Percentiles rank a stretch among this genome's conserved stretches.
These are phyloP conservation scores for Nakazawaea holstii DNA, from an alignment of 805 yeast genomes.

Conservation along the genomic window DNA sequence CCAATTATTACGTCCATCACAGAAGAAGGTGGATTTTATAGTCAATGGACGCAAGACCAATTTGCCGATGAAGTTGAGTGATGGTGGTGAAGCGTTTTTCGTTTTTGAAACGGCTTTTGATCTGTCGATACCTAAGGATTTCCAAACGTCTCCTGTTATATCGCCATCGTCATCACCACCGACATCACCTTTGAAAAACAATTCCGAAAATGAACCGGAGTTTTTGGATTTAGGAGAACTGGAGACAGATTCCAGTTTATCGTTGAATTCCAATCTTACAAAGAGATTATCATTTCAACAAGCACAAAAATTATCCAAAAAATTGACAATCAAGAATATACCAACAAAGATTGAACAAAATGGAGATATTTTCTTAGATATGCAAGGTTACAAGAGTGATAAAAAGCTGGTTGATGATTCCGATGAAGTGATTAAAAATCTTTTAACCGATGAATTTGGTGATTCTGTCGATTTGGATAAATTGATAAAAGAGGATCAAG, in stretches of 20 bases:
- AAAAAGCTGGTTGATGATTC: slow-evolving; percentile 71
- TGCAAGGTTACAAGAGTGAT: slow-evolving; percentile 93
- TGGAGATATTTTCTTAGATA: slow-evolving; percentile 87
- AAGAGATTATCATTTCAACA: slow-evolving; percentile 10
- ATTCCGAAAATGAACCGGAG: slow-evolving; percentile 36
- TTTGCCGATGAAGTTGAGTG: slow-evolving; percentile 94
- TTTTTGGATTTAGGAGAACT: slow-evolving; percentile 41
- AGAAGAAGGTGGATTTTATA: slow-evolving; percentile 84
- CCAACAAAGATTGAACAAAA: slow-evolving; percentile 84
- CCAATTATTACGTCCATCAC: slow-evolving; percentile 87
- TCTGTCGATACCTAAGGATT: slow-evolving; percentile 64
- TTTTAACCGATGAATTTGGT: slow-evolving; percentile 74
- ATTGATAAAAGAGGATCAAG: slow-evolving; percentile 50
- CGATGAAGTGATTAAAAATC: slow-evolving; percentile 67
- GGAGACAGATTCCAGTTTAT: slow-evolving; percentile 6
- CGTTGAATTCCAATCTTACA: not conserved
- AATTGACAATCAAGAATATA: slow-evolving; percentile 65
- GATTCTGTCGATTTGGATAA: slow-evolving; percentile 38
- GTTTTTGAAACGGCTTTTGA: slow-evolving; percentile 76
- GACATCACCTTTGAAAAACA: slow-evolving; percentile 13
- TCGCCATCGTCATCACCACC: slow-evolving; percentile 61
- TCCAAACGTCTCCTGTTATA: slow-evolving; percentile 82
- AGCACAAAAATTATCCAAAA: slow-evolving; percentile 58
- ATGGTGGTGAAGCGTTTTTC: slow-evolving; percentile 96
- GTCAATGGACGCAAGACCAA: slow-evolving; percentile 80